Percentiles rank a stretch among this genome's conserved stretches.
These are phyloP conservation scores for Metarhizium album DNA, from an alignment of 2,329 filamentous ascomycete species.

Conservation along the genomic window DNA sequence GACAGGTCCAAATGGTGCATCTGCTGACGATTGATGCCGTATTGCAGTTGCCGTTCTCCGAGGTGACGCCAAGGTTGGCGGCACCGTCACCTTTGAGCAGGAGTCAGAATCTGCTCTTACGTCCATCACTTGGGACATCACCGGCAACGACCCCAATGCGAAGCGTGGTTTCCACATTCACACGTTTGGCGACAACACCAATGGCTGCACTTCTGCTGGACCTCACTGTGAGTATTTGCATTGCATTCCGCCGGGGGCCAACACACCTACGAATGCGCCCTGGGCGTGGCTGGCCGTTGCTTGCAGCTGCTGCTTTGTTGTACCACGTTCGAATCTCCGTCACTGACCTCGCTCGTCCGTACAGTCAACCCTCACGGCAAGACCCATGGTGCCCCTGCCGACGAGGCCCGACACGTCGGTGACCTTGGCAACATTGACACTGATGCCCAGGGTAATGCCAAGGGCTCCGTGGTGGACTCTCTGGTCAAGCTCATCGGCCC, in stretches of 20 bases:
- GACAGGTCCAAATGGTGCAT: not conserved
- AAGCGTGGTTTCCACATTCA: slow-evolving; percentile 98
- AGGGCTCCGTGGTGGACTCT: slow-evolving; percentile 70
- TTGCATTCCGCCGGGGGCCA: not conserved
- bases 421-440: slow-evolving; percentile 97
- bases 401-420: slow-evolving; percentile 85
- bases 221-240: slow-evolving; percentile 70
- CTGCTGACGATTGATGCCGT: slow-evolving; percentile 3
- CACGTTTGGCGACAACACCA: slow-evolving; percentile 99
- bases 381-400: slow-evolving; percentile 77
- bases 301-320: no score
- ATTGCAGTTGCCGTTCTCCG: slow-evolving; percentile 82
- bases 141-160: slow-evolving; percentile 86
- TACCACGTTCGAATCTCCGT: not conserved
- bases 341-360: not conserved
- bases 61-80: slow-evolving; percentile 92
- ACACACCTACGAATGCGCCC: no score
- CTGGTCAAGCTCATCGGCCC: slow-evolving; percentile 93
- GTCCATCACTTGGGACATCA: slow-evolving; percentile 84
- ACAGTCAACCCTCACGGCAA: slow-evolving; percentile 92
- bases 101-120: slow-evolving; percentile 70
- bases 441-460: slow-evolving; percentile 80
- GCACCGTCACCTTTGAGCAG: slow-evolving; percentile 94
- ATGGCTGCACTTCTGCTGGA: slow-evolving; percentile 96
- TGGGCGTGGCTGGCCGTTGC: no score